Conservation (phyloP, 257 asterid genomes). For the Catharanthus roseus region DNA sequence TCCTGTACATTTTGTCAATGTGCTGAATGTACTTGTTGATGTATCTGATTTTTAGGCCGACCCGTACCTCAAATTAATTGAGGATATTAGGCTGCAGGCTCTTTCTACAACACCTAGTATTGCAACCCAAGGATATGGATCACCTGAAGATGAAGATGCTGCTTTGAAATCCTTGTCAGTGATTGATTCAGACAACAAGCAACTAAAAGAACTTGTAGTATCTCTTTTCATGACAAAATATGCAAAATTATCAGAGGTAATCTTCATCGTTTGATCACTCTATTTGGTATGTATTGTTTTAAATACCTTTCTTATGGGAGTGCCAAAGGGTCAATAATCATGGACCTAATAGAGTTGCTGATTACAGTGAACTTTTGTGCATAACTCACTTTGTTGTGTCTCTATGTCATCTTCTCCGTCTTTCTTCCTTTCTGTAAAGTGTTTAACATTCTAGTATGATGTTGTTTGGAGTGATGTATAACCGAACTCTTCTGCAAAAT, state of each 20-base stretch:
- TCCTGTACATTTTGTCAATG: neutral
- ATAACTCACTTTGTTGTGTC: neutral
- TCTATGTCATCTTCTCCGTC: neutral
- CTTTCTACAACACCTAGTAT: conserved; percentile 13
- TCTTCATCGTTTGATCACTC: conserved; percentile 1
- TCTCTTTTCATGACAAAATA: conserved; percentile 32
- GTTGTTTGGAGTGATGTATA: too few relatives aligned
- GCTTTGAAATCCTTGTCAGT: conserved; percentile 34
- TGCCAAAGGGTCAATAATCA: neutral
- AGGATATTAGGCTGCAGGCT: conserved; percentile 34
- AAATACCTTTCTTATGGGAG: neutral
- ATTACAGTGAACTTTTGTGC: neutral
- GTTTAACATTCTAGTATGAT: neutral
- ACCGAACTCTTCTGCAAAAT: too few relatives aligned
- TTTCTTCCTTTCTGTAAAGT: neutral
- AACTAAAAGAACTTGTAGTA: conserved; percentile 32
- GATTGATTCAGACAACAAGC: conserved; percentile 27
- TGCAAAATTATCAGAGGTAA: conserved; percentile 35
- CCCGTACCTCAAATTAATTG: conserved; percentile 37
- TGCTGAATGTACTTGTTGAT: neutral
- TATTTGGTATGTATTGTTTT: neutral
- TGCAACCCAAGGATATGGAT: conserved; percentile 30
- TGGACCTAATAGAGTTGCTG: conserved; percentile 1
- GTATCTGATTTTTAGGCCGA: conserved; percentile 28
- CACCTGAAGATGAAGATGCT: conserved; percentile 39